phyloP scores from a whole-genome alignment of 225 moss, liverwort and hornwort species.

The Neckera pumila region DNA sequence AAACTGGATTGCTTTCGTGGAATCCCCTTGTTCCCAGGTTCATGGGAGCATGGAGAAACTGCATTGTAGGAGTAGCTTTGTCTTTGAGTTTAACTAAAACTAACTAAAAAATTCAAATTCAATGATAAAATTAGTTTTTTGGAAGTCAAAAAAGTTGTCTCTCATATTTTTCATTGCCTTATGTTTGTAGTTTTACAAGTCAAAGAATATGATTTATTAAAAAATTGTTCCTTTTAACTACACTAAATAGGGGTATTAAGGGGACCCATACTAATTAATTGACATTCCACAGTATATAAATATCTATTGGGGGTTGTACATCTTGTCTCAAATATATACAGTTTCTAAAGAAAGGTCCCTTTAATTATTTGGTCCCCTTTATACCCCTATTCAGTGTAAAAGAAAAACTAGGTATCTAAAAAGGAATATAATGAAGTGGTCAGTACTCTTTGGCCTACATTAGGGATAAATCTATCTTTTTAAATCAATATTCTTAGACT shows the following conservation, averaged over 20 bases:
- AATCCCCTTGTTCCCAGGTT: not conserved
- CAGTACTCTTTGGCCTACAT: fast-evolving
- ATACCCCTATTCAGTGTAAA: too few species aligned
- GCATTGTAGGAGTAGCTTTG: not conserved
- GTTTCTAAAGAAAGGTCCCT: too few species aligned
- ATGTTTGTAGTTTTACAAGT: fast-evolving
- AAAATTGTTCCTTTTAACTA: not conserved
- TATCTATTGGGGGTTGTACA: too few species aligned
- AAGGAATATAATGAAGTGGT: not conserved
- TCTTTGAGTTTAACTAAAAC: fast-evolving
- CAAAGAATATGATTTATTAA: not conserved
- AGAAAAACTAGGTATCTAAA: fast-evolving
- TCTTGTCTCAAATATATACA: too few species aligned
- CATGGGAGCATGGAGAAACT: too few species aligned
- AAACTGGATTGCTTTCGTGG: fast-evolving
- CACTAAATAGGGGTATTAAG: too few species aligned
- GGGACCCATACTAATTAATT: too few species aligned
- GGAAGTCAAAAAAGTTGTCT: not conserved
- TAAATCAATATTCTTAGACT: not conserved
- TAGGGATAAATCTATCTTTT: not conserved
- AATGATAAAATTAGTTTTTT: too few species aligned
- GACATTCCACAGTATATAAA: too few species aligned
- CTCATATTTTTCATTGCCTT: fast-evolving
- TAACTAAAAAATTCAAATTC: not conserved
- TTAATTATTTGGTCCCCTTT: too few species aligned